phyloP scores from a whole-genome alignment of 2,329 filamentous ascomycete species.

The Colletotrichum destructivum region DNA sequence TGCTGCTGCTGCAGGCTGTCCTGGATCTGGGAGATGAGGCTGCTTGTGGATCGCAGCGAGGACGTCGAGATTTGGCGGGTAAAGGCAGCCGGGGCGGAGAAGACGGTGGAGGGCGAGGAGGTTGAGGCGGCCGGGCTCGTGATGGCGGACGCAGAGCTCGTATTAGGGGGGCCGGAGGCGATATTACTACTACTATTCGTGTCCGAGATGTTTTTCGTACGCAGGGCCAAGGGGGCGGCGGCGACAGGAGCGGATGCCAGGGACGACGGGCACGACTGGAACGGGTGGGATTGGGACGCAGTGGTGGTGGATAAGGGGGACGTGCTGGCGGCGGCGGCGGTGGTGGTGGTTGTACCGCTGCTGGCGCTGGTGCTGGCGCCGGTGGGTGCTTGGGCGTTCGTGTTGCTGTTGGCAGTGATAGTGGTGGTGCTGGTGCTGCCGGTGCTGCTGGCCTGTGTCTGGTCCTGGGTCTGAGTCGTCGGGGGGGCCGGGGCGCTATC shows the following conservation, averaged over 20 bases:
- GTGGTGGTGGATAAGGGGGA: not conserved
- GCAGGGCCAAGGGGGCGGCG: slow-evolving; percentile 34
- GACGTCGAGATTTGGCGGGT: slow-evolving; percentile 35
- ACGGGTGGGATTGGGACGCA: slow-evolving; percentile 13
- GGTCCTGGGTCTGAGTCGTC: too few species aligned
- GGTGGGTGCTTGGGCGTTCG: not conserved
- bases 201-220: slow-evolving; percentile 30
- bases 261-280: not conserved
- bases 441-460: too few species aligned
- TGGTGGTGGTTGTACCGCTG: not conserved
- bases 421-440: too few species aligned
- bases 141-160: slow-evolving; percentile 29
- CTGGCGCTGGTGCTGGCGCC: not conserved
- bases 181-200: slow-evolving; percentile 10
- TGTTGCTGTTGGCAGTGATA: not conserved
- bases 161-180: slow-evolving; percentile 26
- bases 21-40: slow-evolving; percentile 45
- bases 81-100: slow-evolving; percentile 34
- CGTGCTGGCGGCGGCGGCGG: slow-evolving; percentile 4
- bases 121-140: slow-evolving; percentile 33
- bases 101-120: slow-evolving; percentile 27
- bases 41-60: slow-evolving; percentile 35
- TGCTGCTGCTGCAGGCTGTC: slow-evolving; percentile 41
- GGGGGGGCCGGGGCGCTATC: slow-evolving; percentile 25
- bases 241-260: not conserved